phyloP scores from a whole-genome alignment of 345 rosid species.

The Camelina neglecta region DNA sequence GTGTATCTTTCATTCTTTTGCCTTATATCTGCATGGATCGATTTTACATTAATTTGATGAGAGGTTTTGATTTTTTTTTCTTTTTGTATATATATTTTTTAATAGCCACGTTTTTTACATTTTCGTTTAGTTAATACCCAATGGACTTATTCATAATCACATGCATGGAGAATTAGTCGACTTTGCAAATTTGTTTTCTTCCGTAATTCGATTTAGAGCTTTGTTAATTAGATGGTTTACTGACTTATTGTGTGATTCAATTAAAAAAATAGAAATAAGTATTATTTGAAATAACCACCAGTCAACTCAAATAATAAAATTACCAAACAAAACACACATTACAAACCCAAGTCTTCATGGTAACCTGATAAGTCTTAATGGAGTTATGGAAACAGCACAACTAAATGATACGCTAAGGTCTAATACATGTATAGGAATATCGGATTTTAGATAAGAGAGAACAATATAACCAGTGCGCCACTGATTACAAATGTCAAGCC shows the following conservation, averaged over 20 bases:
- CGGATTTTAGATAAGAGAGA: constrained; percentile 5
- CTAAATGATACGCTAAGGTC: constrained; percentile 15
- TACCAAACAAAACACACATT: neutral
- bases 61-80: neutral
- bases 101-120: neutral
- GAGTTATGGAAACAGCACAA: neutral
- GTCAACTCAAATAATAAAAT: constrained; percentile 13
- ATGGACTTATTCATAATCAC: neutral
- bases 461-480: constrained; percentile 28
- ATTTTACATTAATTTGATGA: neutral
- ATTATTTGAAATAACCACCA: neutral
- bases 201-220: neutral
- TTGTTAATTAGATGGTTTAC: constrained; percentile 21
- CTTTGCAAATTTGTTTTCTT: neutral
- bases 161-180: too few species aligned
- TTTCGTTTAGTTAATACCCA: neutral
- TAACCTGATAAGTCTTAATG: constrained; percentile 1
- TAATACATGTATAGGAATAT: constrained; percentile 13
- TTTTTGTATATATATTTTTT: neutral
- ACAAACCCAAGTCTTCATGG: constrained; percentile 12
- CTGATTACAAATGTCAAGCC: constrained; percentile 24
- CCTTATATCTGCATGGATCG: neutral
- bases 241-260: neutral
- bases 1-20: neutral
- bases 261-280: neutral